A percentile compares a stretch with the other conserved stretches of the same genome.
These are phyloP conservation scores for Chiua virens DNA, from an alignment of 768 basidiomycete genomes.

Conservation along the genomic window DNA sequence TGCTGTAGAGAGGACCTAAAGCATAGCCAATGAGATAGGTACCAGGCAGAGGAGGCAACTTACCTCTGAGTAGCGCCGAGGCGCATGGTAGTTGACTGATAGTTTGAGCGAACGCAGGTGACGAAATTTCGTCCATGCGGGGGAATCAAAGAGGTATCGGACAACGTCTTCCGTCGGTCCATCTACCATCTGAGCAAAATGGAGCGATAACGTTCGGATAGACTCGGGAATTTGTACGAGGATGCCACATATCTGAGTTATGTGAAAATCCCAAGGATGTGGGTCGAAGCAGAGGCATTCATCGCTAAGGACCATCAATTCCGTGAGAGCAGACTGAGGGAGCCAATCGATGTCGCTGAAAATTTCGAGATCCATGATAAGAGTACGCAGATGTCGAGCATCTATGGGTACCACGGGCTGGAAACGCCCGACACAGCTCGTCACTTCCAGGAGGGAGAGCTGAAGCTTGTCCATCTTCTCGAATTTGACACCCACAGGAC, in stretches of 20 bases:
- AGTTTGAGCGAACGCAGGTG: slow-evolving; percentile 10
- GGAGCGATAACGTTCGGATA: slow-evolving; percentile 1
- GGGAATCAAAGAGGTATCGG: neutral
- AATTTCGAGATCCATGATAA: too few relatives aligned
- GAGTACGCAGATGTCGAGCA: too few relatives aligned
- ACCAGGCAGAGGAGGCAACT: neutral
- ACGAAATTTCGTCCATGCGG: neutral
- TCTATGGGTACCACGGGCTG: neutral
- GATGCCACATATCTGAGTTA: too few relatives aligned
- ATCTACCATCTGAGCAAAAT: neutral
- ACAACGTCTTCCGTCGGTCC: neutral
- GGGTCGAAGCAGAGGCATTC: too few relatives aligned
- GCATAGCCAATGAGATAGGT: too few relatives aligned
- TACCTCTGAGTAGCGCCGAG: neutral
- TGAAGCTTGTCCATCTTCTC: neutral
- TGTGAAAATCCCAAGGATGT: too few relatives aligned
- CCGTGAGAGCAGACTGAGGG: neutral
- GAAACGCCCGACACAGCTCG: too few relatives aligned
- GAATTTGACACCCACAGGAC: too few relatives aligned
- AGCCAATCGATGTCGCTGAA: too few relatives aligned
- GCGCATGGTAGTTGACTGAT: too few relatives aligned
- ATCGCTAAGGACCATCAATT: too few relatives aligned
- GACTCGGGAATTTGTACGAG: neutral
- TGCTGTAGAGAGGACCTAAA: slow-evolving; percentile 1
- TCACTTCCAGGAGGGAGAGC: too few relatives aligned